Percentiles rank a stretch among this genome's conserved stretches.
Conservation (phyloP, 768 basidiomycete species). For the Sistotremastrum niveocremeum region DNA sequence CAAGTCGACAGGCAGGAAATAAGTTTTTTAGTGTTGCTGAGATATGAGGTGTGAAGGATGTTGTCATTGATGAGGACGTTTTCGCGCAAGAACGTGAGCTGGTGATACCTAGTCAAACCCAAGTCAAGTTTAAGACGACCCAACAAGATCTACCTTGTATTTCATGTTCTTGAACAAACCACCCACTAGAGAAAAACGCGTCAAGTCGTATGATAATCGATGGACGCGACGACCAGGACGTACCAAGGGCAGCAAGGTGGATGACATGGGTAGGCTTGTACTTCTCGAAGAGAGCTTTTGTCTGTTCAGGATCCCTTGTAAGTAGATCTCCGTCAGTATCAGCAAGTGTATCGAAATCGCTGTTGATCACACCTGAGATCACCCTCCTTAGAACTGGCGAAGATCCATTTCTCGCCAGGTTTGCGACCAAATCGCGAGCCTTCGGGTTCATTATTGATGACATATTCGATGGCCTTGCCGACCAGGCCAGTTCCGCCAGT, state of each 20-base stretch:
- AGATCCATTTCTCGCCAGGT: slow-evolving; percentile 76
- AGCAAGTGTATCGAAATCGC: not conserved
- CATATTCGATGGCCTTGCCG: slow-evolving; percentile 67
- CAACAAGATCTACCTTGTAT: slow-evolving; percentile 47
- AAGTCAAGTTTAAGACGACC: not conserved
- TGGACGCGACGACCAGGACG: slow-evolving; percentile 12
- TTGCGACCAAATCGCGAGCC: slow-evolving; percentile 69
- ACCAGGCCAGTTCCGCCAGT: slow-evolving; percentile 82
- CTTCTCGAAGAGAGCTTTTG: slow-evolving; percentile 68
- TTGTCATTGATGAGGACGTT: slow-evolving; percentile 95
- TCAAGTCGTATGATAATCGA: slow-evolving; percentile 2
- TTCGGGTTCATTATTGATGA: slow-evolving; percentile 65
- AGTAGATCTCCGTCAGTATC: slow-evolving; percentile 1
- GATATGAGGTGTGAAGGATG: slow-evolving; percentile 64
- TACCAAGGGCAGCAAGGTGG: slow-evolving; percentile 87
- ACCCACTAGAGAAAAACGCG: slow-evolving; percentile 43
- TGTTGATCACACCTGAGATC: slow-evolving; percentile 59
- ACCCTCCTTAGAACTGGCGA: slow-evolving; percentile 62
- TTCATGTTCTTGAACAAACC: slow-evolving; percentile 95
- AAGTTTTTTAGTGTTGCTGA: slow-evolving; percentile 55
- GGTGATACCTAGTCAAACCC: not conserved
- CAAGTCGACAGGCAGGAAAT: slow-evolving; percentile 96
- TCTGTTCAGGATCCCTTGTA: slow-evolving; percentile 53
- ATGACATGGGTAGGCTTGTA: slow-evolving; percentile 94
- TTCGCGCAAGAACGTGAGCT: slow-evolving; percentile 88